Evolutionary conservation across 2,329 filamentous ascomycete species (phyloP), one percentile per base, ranked within the genome.

Genomic region (Phaeosphaeria sp.): DNA sequence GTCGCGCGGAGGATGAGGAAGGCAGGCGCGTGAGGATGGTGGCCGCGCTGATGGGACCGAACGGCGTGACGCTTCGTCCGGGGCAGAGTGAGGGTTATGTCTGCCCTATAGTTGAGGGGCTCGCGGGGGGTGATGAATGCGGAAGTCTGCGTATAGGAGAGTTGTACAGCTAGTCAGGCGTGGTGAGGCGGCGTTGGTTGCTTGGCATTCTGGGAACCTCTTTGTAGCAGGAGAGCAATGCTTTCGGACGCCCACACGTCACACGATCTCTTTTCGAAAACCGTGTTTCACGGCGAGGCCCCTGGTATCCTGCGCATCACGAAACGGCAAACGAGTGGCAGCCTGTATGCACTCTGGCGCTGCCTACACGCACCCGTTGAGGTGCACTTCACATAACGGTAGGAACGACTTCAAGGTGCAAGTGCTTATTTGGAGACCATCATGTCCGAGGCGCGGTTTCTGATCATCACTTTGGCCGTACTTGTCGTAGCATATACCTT

Each of bases 51-150:
- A 41, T 56, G 61, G 58, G 59, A 64, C 64, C 63, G 63, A 66
- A 62, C 66, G 62, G 58, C 62, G 58, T 54, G 53, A 58, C 56
- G 62, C 65, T 66, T 55, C 60, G 69, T 63, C 61, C 66, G 62
- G 68, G 60, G 58, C 65, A 66, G 63, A 56, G 56, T 63, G 22
- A 58, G 65, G 55, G 58, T 56, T 50, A 59, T 60, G 60, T 58
- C 63, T 66, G 71, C 72, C 68, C 65, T 71, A 59, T 20, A 66
- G 53, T 65, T 68, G 50, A 58, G 52, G 57, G 72, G 73, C 30
- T 69, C 69, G 65, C 41, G 63, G 53, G 62, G 64, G 68, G 62
- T 66, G 72, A 65, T 71, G 71, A 58, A 27, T 27, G 59, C 55
- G 55, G 59, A 61, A 20, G 21, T 23, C 21, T 23, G 44, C 44